Evolutionary conservation across 108 stramenopile genomes (phyloP).

Genomic region (Nannochloropsis granulata): DNA sequence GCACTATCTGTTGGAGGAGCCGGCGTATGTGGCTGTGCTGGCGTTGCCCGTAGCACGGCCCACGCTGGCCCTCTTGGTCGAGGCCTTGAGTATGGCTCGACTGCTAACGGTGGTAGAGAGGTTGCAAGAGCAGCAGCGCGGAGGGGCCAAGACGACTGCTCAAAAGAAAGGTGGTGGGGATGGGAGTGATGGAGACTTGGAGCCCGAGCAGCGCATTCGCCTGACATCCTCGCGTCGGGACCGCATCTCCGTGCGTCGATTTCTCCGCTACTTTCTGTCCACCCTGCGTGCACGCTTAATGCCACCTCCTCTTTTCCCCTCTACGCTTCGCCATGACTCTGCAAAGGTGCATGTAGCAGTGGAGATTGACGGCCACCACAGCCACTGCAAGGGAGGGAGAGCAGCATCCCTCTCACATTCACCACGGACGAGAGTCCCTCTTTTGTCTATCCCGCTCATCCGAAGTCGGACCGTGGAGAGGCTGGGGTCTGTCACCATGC

Average conservation of each 20-base stretch:
- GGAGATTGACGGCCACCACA: not conserved
- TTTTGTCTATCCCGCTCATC: slow-evolving; percentile 28
- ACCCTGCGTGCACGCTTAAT: not conserved
- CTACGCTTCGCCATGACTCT: not conserved
- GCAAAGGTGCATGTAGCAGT: not conserved
- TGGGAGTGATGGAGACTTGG: not conserved
- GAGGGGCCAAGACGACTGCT: not conserved
- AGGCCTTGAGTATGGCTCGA: not conserved
- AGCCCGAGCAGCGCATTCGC: not conserved
- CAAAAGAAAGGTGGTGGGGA: not conserved
- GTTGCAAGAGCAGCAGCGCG: not conserved
- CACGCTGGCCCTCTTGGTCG: not conserved
- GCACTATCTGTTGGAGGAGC: not conserved
- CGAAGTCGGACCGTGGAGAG: slow-evolving; percentile 22
- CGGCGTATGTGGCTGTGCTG: not conserved
- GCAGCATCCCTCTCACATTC: too few relatives aligned
- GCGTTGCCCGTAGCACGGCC: not conserved
- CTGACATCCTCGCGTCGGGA: not conserved
- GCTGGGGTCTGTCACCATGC: slow-evolving; percentile 28
- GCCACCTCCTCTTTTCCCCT: not conserved
- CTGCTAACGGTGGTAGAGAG: not conserved
- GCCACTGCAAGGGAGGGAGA: not conserved
- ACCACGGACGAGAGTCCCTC: not conserved
- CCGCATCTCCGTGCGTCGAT: not conserved
- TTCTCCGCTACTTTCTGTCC: not conserved